Percentiles rank a stretch among this genome's conserved stretches.
These are phyloP conservation scores for Odontarrhena argentea DNA, from an alignment of 345 rosid genomes.

Conservation along the genomic window DNA sequence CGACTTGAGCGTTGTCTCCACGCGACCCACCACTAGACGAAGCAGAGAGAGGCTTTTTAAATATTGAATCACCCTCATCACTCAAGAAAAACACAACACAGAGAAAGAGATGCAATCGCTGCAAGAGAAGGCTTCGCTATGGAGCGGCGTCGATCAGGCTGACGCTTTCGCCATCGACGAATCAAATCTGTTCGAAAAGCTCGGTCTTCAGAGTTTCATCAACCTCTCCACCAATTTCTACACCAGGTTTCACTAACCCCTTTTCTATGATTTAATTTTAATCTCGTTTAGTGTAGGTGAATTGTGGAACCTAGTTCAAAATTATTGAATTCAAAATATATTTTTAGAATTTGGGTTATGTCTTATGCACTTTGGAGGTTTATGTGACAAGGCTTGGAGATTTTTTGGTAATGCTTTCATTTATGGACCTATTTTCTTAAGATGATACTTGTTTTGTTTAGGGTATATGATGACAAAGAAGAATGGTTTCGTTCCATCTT, in stretches of 20 bases:
- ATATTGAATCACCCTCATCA: slow-evolving; percentile 20
- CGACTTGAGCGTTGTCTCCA: slow-evolving; percentile 37
- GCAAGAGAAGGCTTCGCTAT: slow-evolving; percentile 77
- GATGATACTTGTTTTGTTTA: slow-evolving; percentile 17
- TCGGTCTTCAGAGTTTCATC: slow-evolving; percentile 82
- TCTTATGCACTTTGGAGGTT: not conserved
- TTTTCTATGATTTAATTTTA: not conserved
- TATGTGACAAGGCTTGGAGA: not conserved
- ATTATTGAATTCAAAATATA: not conserved
- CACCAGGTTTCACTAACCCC: slow-evolving; percentile 50
- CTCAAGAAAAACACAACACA: not conserved
- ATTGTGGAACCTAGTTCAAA: not conserved
- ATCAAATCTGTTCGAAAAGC: slow-evolving; percentile 69
- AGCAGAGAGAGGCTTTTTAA: not conserved
- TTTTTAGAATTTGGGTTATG: not conserved
- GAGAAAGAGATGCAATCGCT: slow-evolving; percentile 62
- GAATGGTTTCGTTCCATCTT: slow-evolving; percentile 88
- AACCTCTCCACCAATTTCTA: slow-evolving; percentile 91
- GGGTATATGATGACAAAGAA: slow-evolving; percentile 87
- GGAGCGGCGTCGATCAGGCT: slow-evolving; percentile 77
- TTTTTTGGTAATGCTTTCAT: not conserved
- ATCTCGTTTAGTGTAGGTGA: not conserved
- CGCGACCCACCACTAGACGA: slow-evolving; percentile 37
- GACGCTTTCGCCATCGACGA: slow-evolving; percentile 84
- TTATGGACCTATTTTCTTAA: slow-evolving; percentile 8